Evolutionary conservation across 768 basidiomycete genomes (phyloP), one percentile per base, ranked within the genome.

Genomic region (Pleurotus salmoneostramineus): DNA sequence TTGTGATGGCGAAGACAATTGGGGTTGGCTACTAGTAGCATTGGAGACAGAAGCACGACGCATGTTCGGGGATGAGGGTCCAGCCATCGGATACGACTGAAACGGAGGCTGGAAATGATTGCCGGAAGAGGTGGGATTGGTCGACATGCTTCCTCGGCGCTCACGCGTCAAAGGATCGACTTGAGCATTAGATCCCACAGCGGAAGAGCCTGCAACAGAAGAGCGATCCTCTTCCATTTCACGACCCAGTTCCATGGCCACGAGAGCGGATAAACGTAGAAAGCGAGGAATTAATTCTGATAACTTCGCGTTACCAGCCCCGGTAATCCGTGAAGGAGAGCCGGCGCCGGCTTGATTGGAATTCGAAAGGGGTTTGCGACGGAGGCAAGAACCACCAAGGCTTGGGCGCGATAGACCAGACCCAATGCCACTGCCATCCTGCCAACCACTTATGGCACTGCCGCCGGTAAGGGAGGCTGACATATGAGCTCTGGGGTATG

Each of bases 221-320:
- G 56, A 59, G 6, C 40, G 33, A 32, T 72, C 83, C 37, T 85
- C 80, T 58, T 79, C 74, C 15, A 83, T 81, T 70, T 93, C 91
- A 47, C 83, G 76, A 14, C 87, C 89, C 27, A 93, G 76, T 69
- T 93, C 91, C 60, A 80, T 83, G 47, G 90, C 88, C 6, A 91
- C 85, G 49, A 91, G 74, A 33, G 92, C 92, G 12, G 88, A 90
- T 32, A 95, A 74, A 54, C 86, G 79, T 58, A 95, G 71, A 65
- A 93, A 95, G 33, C 88, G 76, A 33, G 84, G 80, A 43, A 89
- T 83, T 37, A 89, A 72, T 64, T 84, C 85, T 15, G 81, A 79
- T 14, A 90, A 72, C 64, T 83, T 87, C 14, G 86, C 84, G 62
- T 85, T 88, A 33, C 81, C 82, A 6, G 80, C 76, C 7, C 82